These are phyloP conservation scores for Suillus plorans DNA, from an alignment of 768 basidiomycete genomes.

Conservation along the genomic window DNA sequence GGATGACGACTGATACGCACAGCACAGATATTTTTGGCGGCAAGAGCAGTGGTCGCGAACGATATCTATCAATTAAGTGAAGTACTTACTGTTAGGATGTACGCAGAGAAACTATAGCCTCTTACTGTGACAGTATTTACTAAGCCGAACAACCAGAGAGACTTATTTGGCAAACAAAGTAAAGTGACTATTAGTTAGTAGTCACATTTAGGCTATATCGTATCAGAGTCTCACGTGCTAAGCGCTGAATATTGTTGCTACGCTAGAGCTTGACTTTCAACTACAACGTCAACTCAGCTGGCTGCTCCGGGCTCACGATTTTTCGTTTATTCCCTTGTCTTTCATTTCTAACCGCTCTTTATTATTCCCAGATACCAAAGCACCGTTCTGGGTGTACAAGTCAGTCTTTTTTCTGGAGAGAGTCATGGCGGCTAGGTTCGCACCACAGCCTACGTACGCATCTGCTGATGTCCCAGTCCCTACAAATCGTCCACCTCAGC, in stretches of 20 bases:
- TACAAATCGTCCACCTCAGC: constrained; percentile 52
- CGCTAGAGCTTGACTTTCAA: neutral
- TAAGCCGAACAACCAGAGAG: neutral
- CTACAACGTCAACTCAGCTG: constrained; percentile 8
- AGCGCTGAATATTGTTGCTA: neutral
- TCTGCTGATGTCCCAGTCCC: constrained; percentile 66
- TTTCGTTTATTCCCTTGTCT: constrained; percentile 18
- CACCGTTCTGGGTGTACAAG: constrained; percentile 1
- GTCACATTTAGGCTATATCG: neutral
- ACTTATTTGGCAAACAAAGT: neutral
- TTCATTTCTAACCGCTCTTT: constrained; percentile 16
- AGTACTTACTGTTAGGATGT: neutral
- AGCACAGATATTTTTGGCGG: constrained; percentile 27
- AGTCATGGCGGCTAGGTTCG: constrained; percentile 25
- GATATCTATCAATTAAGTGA: neutral
- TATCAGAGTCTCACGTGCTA: neutral
- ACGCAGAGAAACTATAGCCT: neutral
- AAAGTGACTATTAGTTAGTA: neutral
- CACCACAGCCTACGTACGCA: constrained; percentile 17
- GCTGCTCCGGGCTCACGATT: constrained; percentile 16
- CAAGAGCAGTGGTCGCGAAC: neutral
- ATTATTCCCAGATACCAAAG: constrained; percentile 1
- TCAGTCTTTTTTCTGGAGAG: constrained; percentile 1
- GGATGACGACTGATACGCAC: neutral
- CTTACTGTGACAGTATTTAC: neutral